Base-by-base conservation (phyloP, 78 protist species). In the Trichosphaerium sp. region DNA sequence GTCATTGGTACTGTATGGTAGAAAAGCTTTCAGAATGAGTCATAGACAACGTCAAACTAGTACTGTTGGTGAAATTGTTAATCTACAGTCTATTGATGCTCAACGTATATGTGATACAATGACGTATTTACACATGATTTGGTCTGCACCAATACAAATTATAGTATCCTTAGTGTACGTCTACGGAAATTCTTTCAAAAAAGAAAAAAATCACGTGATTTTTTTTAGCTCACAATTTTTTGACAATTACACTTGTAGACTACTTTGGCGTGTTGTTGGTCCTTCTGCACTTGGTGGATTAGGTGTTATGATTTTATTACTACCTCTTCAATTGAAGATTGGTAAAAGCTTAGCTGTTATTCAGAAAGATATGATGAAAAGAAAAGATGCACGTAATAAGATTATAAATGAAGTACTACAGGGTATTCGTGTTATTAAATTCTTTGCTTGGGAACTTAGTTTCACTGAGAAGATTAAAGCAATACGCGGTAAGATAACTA, bases 61-160 rank as follows among this genome's bases (percentile, higher is more conserved):
- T 3, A 54, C 84, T 4, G 55, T 57, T 25, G 92, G 94, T 42
- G 80, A 88, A 54, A 69, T 88, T 21, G 74, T 57, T 34, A 89
- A 79, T 38, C 75, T 82, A 57, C 86, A 87, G 92, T n/a, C 75
- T 39, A 69, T 65, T 29, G 94, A 88, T 43, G 78, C 91, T 11
- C 80, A 81, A 44, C 56, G 84, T 21, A 39, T 88, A 38, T n/a
- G n/a, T 43, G 82, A 76, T 4, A 60, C 72, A 7, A 65, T 58
- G 15, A 37, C 56, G 29, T 49, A 78, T 71, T 57, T 89, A 10
- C 85, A 91, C 71, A 69, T 49, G 8, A 2, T 76, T 35, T 68
- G 82, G 72, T 64, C 71, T 26, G 83, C 68, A 31, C 67, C 77
- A 14, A 32, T 83, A 15, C 86, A 69, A 26, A 65, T 88, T 14